These are phyloP conservation scores for Aegilops speltoides DNA, from an alignment of 176 grass and related monocot species.

Conservation along the genomic window DNA sequence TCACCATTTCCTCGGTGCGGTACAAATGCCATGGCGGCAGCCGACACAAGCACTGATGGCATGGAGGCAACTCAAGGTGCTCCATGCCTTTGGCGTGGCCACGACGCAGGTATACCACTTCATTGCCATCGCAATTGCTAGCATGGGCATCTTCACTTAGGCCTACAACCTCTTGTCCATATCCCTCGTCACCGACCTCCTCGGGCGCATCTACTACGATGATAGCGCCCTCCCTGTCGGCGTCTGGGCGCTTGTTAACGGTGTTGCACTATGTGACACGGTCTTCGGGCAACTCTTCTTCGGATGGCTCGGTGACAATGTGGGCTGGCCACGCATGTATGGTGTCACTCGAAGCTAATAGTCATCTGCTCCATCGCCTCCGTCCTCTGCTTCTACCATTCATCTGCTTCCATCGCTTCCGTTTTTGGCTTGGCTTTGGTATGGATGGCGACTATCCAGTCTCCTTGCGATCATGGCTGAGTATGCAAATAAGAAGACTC, in stretches of 20 bases:
- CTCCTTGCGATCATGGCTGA: too few relatives aligned
- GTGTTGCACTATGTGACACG: not conserved
- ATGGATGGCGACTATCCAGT: too few relatives aligned
- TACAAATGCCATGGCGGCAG: not conserved
- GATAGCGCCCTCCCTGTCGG: not conserved
- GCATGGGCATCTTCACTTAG: constrained; percentile 76
- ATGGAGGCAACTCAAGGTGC: not conserved
- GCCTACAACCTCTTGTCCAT: constrained; percentile 88
- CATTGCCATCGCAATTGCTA: not conserved
- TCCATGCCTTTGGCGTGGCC: not conserved
- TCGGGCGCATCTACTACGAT: constrained; percentile 61
- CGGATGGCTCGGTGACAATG: constrained; percentile 54
- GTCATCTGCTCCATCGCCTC: too few relatives aligned
- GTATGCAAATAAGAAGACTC: too few relatives aligned
- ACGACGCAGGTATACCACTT: too few relatives aligned
- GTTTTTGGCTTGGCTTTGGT: too few relatives aligned
- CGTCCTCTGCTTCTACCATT: too few relatives aligned
- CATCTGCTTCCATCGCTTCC: too few relatives aligned
- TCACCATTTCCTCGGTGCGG: not conserved
- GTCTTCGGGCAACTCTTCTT: not conserved
- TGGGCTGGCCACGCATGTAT: constrained; percentile 28
- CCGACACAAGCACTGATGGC: not conserved
- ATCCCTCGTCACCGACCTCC: constrained; percentile 52
- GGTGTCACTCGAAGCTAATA: too few relatives aligned
- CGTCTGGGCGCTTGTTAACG: not conserved